A percentile compares a stretch with the other conserved stretches of the same genome.
Evolutionary conservation across 306 rosid genomes (phyloP).

Genomic region (Acacia acuminata): DNA sequence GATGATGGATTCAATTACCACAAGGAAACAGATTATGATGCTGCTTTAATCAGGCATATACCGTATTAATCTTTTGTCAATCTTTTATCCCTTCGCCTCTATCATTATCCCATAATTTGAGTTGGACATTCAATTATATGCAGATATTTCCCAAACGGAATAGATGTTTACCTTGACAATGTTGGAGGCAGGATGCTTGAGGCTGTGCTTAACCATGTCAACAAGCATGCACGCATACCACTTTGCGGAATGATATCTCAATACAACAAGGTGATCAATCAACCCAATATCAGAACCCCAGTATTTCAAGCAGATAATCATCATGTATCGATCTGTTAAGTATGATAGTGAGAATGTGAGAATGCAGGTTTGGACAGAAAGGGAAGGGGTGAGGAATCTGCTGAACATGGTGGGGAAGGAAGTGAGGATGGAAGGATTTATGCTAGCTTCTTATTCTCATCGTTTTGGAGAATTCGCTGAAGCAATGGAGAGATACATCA

Average conservation of each 20-base stretch:
- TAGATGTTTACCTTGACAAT: constrained; percentile 65
- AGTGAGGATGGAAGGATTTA: constrained; percentile 61
- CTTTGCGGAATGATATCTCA: constrained; percentile 75
- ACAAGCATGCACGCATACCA: constrained; percentile 53
- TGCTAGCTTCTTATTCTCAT: constrained; percentile 48
- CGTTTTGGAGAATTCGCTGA: constrained; percentile 59
- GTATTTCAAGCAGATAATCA: neutral
- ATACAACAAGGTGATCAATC: constrained; percentile 51
- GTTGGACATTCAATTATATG: neutral
- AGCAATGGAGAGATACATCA: constrained; percentile 53
- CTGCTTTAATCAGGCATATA: constrained; percentile 54
- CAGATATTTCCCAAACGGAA: constrained; percentile 66
- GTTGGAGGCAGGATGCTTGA: constrained; percentile 78
- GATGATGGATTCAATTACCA: constrained; percentile 78
- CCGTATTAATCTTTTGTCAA: neutral
- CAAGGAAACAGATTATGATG: constrained; percentile 53
- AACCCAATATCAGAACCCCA: neutral
- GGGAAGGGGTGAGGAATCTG: constrained; percentile 66
- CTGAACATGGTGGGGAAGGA: constrained; percentile 67
- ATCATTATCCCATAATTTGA: neutral
- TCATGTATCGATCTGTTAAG: neutral
- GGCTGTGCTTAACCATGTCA: constrained; percentile 68
- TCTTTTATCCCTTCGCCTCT: neutral
- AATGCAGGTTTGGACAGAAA: constrained; percentile 60
- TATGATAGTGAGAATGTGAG: neutral